Conservation (phyloP, 345 rosid genomes). For the Sonneratia caseolaris region DNA sequence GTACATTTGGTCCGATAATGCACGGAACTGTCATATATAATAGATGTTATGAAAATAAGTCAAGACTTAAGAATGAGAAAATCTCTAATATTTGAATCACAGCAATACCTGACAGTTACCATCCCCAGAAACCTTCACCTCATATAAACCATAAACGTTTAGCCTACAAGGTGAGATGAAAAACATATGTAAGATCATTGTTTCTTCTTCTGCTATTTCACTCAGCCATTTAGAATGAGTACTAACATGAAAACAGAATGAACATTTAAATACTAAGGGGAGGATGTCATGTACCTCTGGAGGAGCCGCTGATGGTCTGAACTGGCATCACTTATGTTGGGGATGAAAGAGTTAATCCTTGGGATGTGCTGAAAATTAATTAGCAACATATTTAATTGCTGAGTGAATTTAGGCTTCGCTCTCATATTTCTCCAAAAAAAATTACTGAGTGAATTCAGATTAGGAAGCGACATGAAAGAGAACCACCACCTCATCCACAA, state of each 20-base stretch:
- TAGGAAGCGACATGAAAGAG: background rate
- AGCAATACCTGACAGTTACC: slow-evolving; percentile 90
- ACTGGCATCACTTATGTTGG: slow-evolving; percentile 64
- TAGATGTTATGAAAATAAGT: slow-evolving; percentile 1
- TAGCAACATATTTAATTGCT: background rate
- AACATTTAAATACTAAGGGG: slow-evolving; percentile 11
- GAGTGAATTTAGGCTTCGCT: background rate
- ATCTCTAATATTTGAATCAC: background rate
- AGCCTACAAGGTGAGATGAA: slow-evolving; percentile 32
- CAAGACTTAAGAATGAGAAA: background rate
- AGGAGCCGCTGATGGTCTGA: slow-evolving; percentile 87
- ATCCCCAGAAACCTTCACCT: slow-evolving; percentile 89
- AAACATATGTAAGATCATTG: background rate
- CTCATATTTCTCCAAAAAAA: too few species aligned
- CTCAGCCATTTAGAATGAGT: background rate
- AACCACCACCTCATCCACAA: background rate
- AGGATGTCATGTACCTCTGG: slow-evolving; percentile 44
- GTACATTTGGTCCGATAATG: slow-evolving; percentile 84
- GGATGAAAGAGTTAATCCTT: slow-evolving; percentile 68
- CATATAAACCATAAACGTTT: slow-evolving; percentile 61
- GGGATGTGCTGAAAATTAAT: slow-evolving; percentile 58
- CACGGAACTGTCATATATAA: slow-evolving; percentile 66
- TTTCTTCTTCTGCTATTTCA: background rate
- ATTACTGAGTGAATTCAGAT: background rate
- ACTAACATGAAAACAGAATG: background rate